Evolutionary conservation across 305 asterid genomes (phyloP).

Genomic region (Andrographis paniculata): DNA sequence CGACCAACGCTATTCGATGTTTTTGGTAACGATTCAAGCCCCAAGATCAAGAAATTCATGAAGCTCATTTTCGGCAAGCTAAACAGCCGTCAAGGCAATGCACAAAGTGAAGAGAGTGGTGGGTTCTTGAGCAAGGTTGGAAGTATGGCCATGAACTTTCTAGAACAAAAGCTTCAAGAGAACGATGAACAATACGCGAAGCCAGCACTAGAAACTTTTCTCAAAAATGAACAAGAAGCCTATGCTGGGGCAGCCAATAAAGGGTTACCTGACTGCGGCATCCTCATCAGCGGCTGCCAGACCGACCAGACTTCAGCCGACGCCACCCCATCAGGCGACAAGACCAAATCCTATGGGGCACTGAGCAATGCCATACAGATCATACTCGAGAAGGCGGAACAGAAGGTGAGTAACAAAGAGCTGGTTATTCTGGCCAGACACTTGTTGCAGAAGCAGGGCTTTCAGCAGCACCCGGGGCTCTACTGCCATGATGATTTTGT

Average conservation of each 20-base stretch:
- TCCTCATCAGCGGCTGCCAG: constrained; percentile 88
- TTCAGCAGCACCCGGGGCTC: constrained; percentile 76
- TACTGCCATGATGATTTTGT: constrained; percentile 67
- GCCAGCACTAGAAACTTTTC: constrained; percentile 63
- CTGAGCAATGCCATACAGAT: constrained; percentile 84
- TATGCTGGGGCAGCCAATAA: constrained; percentile 59
- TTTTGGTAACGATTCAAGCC: constrained; percentile 87
- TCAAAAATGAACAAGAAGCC: constrained; percentile 57
- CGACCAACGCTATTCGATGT: constrained; percentile 86
- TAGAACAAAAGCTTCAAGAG: constrained; percentile 73
- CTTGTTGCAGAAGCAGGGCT: constrained; percentile 69
- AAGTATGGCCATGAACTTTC: constrained; percentile 61
- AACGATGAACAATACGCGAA: constrained; percentile 56
- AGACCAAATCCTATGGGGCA: constrained; percentile 65
- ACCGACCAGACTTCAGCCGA: constrained; percentile 83
- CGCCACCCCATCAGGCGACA: constrained; percentile 54
- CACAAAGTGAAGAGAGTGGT: constrained; percentile 35
- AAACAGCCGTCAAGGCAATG: constrained; percentile 29
- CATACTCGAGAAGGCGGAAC: constrained; percentile 58
- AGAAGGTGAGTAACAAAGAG: constrained; percentile 53
- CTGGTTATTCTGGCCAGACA: constrained; percentile 63
- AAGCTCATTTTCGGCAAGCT: constrained; percentile 63
- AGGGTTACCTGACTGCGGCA: constrained; percentile 53
- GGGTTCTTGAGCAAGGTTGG: constrained; percentile 80
- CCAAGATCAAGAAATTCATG: constrained; percentile 94